Percentiles rank a stretch among this genome's conserved stretches.
Evolutionary conservation across 139 green algal species (phyloP).

Genomic region (Zygnema cylindricum): DNA sequence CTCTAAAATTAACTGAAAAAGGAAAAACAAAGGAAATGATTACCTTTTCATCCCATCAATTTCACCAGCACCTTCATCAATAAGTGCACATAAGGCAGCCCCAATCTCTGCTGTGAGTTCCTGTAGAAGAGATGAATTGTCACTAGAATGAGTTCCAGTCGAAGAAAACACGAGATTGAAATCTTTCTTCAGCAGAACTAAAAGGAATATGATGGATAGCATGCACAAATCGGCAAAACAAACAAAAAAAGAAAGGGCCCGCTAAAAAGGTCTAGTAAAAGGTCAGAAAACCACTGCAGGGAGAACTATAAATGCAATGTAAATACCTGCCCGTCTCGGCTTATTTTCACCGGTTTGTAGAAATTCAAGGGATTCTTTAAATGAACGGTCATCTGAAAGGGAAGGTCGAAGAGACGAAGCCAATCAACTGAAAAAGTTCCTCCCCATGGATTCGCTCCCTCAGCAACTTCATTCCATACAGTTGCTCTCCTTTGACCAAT

Average conservation of each 20-base stretch:
- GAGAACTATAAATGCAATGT: too few relatives aligned
- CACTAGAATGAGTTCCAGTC: background rate
- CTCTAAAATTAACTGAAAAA: too few relatives aligned
- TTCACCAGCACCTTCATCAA: slow-evolving; percentile 67
- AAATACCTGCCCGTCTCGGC: slow-evolving; percentile 69
- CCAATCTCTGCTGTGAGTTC: slow-evolving; percentile 74
- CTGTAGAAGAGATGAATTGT: slow-evolving; percentile 21
- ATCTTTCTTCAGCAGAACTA: background rate
- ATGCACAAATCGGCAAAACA: too few relatives aligned
- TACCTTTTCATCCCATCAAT: slow-evolving; percentile 31
- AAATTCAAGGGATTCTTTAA: slow-evolving; percentile 76
- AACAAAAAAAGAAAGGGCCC: too few relatives aligned
- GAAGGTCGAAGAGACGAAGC: slow-evolving; percentile 68
- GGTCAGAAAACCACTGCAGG: too few relatives aligned
- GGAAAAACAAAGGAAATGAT: slow-evolving; percentile 1
- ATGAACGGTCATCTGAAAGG: slow-evolving; percentile 58
- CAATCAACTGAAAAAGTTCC: slow-evolving; percentile 72
- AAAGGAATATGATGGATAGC: background rate
- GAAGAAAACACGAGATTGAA: too few relatives aligned
- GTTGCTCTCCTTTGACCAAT: slow-evolving; percentile 33
- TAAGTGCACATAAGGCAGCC: slow-evolving; percentile 66
- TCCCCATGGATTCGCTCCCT: slow-evolving; percentile 61
- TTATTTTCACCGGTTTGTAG: slow-evolving; percentile 71
- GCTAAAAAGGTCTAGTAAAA: too few relatives aligned
- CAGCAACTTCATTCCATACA: slow-evolving; percentile 30